These are phyloP conservation scores for Bipolaris gigantea DNA, from an alignment of 2,329 filamentous ascomycete genomes.

Conservation along the genomic window DNA sequence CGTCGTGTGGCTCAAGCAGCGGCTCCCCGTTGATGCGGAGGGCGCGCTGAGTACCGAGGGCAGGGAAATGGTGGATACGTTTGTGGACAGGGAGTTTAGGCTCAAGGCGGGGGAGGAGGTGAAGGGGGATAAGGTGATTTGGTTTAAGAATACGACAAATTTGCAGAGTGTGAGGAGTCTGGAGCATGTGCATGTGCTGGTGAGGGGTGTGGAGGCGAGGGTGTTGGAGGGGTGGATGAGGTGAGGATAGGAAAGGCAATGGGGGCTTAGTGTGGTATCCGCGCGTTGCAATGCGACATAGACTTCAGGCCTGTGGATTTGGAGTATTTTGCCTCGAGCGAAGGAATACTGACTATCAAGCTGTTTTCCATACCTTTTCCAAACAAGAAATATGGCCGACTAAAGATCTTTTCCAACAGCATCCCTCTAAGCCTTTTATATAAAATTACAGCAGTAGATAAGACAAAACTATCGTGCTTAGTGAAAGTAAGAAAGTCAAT, in stretches of 20 bases:
- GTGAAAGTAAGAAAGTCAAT: too few species aligned
- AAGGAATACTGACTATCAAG: too few species aligned
- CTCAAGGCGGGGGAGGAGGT: slow-evolving; percentile 41
- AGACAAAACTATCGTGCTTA: too few species aligned
- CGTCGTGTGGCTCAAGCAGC: slow-evolving; percentile 55
- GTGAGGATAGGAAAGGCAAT: not conserved
- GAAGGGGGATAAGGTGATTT: slow-evolving; percentile 55
- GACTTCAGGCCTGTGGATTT: too few species aligned
- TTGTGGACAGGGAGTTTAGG: slow-evolving; percentile 52
- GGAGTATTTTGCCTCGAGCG: too few species aligned
- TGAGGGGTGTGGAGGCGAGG: slow-evolving; percentile 68
- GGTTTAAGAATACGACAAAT: slow-evolving; percentile 67
- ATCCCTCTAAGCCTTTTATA: too few species aligned
- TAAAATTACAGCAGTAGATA: too few species aligned
- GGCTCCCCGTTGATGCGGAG: slow-evolving; percentile 34
- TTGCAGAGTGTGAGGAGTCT: slow-evolving; percentile 65
- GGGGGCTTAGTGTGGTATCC: not conserved
- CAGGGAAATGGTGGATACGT: slow-evolving; percentile 30
- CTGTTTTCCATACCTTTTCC: too few species aligned
- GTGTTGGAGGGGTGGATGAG: slow-evolving; percentile 23
- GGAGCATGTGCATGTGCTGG: slow-evolving; percentile 75
- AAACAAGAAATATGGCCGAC: too few species aligned
- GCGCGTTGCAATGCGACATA: not conserved
- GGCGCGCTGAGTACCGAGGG: slow-evolving; percentile 39
- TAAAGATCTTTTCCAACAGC: too few species aligned